Conservation (phyloP, 2,329 filamentous ascomycete genomes). For the Colletotrichum sp. region DNA sequence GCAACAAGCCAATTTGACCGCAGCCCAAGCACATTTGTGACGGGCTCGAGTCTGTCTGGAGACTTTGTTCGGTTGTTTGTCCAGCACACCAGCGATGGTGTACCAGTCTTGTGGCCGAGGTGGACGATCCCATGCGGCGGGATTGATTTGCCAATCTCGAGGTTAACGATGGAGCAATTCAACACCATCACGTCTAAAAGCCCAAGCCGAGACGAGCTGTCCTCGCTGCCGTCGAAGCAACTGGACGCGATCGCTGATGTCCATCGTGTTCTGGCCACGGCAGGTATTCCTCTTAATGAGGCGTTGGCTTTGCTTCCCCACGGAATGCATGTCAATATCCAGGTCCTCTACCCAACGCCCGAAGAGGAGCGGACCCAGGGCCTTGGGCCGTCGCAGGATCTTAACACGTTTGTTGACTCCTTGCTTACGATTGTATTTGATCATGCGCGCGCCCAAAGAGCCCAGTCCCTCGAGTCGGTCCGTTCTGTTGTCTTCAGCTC, state of each 20-base stretch:
- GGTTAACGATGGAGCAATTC: conserved; percentile 78
- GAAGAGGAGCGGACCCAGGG: conserved; percentile 74
- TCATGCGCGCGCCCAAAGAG: conserved; percentile 75
- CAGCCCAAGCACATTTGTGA: conserved; percentile 85
- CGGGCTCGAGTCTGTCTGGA: conserved; percentile 93
- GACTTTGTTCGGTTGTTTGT: conserved; percentile 93
- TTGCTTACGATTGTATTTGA: conserved; percentile 89
- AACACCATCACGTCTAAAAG: conserved; percentile 53
- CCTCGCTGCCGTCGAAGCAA: conserved; percentile 48
- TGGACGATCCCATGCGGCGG: conserved; percentile 81
- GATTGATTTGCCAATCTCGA: conserved; percentile 81
- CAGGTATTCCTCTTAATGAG: conserved; percentile 80
- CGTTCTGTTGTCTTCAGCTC: conserved; percentile 93
- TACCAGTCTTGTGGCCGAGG: conserved; percentile 85
- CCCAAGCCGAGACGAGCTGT: conserved; percentile 48
- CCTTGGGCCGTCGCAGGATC: conserved; percentile 77
- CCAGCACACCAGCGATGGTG: conserved; percentile 85
- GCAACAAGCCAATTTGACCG: conserved; percentile 92
- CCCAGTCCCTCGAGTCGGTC: conserved; percentile 72
- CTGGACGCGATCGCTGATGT: conserved; percentile 65
- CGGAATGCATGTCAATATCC: conserved; percentile 88
- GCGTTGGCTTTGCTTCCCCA: conserved; percentile 77
- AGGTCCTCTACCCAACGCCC: conserved; percentile 83
- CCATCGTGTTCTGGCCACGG: conserved; percentile 74
- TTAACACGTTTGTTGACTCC: conserved; percentile 86